Base-by-base conservation (phyloP, 176 grass and related monocot species). In the Alopecurus myosuroides region DNA sequence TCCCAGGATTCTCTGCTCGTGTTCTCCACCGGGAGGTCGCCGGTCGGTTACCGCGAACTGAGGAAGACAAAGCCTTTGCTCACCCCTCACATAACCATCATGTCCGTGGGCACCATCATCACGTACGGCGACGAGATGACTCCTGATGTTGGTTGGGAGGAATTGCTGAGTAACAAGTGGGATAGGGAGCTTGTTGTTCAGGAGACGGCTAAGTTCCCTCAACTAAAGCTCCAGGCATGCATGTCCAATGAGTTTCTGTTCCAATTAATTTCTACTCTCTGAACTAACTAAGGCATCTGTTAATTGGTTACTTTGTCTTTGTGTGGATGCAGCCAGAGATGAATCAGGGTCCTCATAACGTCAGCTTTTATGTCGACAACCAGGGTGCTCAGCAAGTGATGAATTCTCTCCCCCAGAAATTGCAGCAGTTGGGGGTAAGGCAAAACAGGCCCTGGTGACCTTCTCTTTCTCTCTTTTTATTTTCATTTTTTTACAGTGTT, bases 71-170 rank as follows among this genome's bases (percentile, higher is more conserved):
- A 98, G 60, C 95, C 95, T 44, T 51, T 98, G 64, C 65, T 98
- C 53, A 93, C 90, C 8, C 95, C 95, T 0, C 93, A 98, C 76
- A 91, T 98, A 66, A 95, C 93, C 28, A 93, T 98, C 73, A 95
- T 93, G 91, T 98, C 95, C 26, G 95, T 98, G 5, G 95, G 95
- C 17, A 98, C 93, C 22, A 91, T 95, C 82, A 95, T 98, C 77
- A 81, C 93, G 15, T 98, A 95, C 20, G 95, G 95, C 12, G 91
- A 95, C 52, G 80, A 90, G 15, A 98, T 98, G 95, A 88, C 93
- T 63, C 85, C 88, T 80, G 95, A 98, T 77, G 82, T 87, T 69
- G 91, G 77, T 2, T 93, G 95, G 95, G 93, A 88, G 1, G 42
- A 91, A 71, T 60, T 88, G 67, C 82, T 98, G 42, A 87, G 84